Evolutionary conservation across 805 yeast genomes (phyloP), one percentile per base, ranked within the genome.

Genomic region (Candida alai): DNA sequence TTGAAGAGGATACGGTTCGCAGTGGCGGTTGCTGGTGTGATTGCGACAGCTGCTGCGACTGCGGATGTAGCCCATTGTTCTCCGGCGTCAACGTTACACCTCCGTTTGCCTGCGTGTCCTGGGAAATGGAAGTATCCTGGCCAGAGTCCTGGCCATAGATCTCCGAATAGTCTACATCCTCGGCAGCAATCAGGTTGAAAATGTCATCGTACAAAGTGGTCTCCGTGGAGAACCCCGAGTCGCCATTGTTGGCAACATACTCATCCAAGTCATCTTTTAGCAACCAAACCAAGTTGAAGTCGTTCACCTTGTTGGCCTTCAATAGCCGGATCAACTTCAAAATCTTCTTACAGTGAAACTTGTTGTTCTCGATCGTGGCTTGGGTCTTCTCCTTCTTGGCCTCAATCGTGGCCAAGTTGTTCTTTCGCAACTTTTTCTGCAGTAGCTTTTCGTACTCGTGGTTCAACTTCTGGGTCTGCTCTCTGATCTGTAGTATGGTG

Each of bases 181-280:
- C 40, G 16, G 24, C 34, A 11, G 19, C 28, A 12, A 41, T 28
- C 26, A 32, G 39, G 22, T 41, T 42, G 23, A 60, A 47, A n/a
- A 67, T 52, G 35, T 67, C 72, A 35, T 67, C 73, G 41, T 65
- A 67, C 24, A 66, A 49, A 7, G 65, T 51, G 8, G 60, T 63
- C 39, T 65, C 72, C 17, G 17, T 31, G 18, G 37, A 26, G 31
- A 58, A 58, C 30, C 56, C 65, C 9, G 65, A 62, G 22, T 65
- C 70, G 25, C 60, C 66, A 34, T 57, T 59, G 3, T 62, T 52
- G 30, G 60, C 62, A 22, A 65, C 51, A 36, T 58, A 65, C 35
- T 56, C 58, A 20, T 42, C 60, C 34, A 67, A 49, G 44, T 67
- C 72, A 12, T 64, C 70, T 37, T 62, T 58, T 23, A 67, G 61